Evolutionary conservation across 2,329 filamentous ascomycete genomes (phyloP), one percentile per base, ranked within the genome.

Genomic region (Verticillium klebahnii): DNA sequence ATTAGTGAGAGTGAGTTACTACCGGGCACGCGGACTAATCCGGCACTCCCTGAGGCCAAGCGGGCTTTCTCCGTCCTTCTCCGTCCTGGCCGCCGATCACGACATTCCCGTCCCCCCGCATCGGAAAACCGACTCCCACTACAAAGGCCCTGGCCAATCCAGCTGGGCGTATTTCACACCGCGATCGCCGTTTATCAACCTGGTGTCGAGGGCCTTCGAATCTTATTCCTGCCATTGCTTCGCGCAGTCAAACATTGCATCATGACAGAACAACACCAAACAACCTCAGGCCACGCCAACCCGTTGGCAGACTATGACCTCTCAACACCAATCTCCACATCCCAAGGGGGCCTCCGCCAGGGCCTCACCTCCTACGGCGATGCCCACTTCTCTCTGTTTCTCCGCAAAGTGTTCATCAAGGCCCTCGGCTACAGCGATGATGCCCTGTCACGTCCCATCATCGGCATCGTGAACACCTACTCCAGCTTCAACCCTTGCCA

Each of bases 401-500:
- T 92, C 0, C 83, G 89, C 37, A 92, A 92, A 69, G 89, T 88
- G 29, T 92, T 92, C 73, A 91, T 92, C 77, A 92, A 92, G 72
- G 88, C 89, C 0, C 79, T 91, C 1, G 89, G 89, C 0, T 92
- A 91, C 71, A 86, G 85, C 62, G 89, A 92, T 66, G 88, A 90
- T 68, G 86, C 89, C 0, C 82, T 92, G 0, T 86, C 86, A 0
- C 77, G 88, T 1, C 89, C 89, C 2, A 89, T 92, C 60, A 80
- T 92, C n/a, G 89, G 89, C 57, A 87, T 92, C 63, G 85, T 90
- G 72, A 90, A 92, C 73, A 92, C 89, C 0, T 86, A 85, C 68
- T 91, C 88, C 0, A 82, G 83, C 63, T 89, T 91, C 77, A 92
- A 92, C 70, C 88, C 89, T 0, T 92, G 89, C 70, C 89, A 92